Evolutionary conservation across 2,329 filamentous ascomycete genomes (phyloP).

Genomic region (Phaeosphaeria sp.): DNA sequence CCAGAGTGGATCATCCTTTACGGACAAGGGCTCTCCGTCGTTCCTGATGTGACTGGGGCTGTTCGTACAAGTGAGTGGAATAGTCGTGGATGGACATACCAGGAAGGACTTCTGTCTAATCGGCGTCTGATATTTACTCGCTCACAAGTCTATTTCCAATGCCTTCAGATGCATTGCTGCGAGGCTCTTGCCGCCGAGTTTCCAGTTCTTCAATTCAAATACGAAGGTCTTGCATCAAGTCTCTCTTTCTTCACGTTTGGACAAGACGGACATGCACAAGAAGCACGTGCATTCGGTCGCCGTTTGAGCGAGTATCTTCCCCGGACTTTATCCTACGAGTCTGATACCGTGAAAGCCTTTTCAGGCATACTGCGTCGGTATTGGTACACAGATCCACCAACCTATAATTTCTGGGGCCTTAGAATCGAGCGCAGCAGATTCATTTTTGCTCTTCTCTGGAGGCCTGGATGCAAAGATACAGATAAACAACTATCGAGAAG

Average conservation of each 20-base stretch:
- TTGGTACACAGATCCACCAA: neutral
- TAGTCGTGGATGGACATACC: constrained; percentile 1
- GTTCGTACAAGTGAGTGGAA: neutral
- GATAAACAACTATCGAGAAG: neutral
- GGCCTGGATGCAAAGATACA: neutral
- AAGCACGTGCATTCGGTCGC: neutral
- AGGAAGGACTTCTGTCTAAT: constrained; percentile 1
- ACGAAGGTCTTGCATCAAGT: neutral
- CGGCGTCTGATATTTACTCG: neutral
- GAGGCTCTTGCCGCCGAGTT: neutral
- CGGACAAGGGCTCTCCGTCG: neutral
- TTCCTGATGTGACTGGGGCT: neutral
- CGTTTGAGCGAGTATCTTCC: neutral
- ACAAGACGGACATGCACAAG: neutral
- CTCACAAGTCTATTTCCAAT: neutral
- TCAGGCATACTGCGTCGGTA: neutral
- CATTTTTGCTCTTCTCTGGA: neutral
- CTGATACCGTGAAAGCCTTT: neutral
- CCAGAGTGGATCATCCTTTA: neutral
- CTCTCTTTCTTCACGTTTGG: no score
- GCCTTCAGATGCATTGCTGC: neutral
- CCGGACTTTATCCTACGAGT: neutral
- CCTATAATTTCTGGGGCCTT: neutral
- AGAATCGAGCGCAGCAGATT: neutral
- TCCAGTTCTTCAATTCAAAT: neutral